Base-by-base conservation (phyloP, 169 alveolate genomes). In the Amoebophrya sp. region DNA sequence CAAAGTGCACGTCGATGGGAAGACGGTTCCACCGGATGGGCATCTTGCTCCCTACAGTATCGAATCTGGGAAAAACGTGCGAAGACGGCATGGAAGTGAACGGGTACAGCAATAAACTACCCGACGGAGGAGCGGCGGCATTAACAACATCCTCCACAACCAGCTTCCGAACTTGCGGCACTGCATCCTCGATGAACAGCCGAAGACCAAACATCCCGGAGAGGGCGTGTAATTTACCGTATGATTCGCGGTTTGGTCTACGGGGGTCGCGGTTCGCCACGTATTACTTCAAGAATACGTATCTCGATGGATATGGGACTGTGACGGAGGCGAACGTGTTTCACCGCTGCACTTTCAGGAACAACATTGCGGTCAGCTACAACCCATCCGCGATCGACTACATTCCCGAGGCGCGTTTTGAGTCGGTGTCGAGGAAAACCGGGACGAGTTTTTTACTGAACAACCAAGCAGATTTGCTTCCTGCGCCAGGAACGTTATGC, bases 21-120 rank as follows among this genome's bases (percentile, higher is more conserved):
- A 7, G 0, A 25, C 83, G 83, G 38, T 66, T 66, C 83, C 83
- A 66, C 83, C 12, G 32, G 83, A 25, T 66, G 7, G 83, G 83
- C 32, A n/a, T 66, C 39, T 25, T 66, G 38, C 35, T 66, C 32
- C 83, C 83, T 2, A 1, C 32, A 1, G 83, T 66, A 2, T 12
- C 83, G 38, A 66, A 66, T 25, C 39, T 66, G 35, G 83, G 83
- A 7, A 66, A 66, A 25, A 66, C 83, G 35, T 66, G 83, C 83
- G 83, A 66, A 25, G 83, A 66, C 35, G 83, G 83, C 83, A 66
- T 66, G 83, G 83, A 66, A 2, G 83, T 25, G 32, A 66, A 66
- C 83, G 83, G 83, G 35, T 66, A 25, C 83, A 25, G 18, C 66
- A 18, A 7, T 18, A 47, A 18, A 47, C 18, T 47, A 18, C 29